Percentiles rank a stretch among this genome's conserved stretches.
Evolutionary conservation across 345 rosid genomes (phyloP).

Genomic region (Lagerstroemia speciosa): DNA sequence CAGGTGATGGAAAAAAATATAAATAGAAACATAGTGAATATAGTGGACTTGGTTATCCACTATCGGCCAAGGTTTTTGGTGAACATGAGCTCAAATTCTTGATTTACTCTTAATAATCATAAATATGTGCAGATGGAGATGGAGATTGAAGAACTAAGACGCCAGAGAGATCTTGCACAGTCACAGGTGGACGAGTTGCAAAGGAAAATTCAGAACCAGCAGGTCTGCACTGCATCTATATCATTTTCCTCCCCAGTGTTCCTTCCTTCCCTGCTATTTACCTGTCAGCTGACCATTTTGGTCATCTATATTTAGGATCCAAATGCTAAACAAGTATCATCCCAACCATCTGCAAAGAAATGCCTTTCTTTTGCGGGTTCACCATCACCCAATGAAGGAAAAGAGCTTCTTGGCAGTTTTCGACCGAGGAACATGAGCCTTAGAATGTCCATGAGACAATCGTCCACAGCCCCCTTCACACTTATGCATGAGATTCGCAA

Average conservation of each 20-base stretch:
- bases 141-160: constrained; percentile 81
- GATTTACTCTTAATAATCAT: neutral
- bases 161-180: constrained; percentile 85
- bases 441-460: constrained; percentile 88
- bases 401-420: constrained; percentile 37
- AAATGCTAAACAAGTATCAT: constrained; percentile 42
- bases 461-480: constrained; percentile 90
- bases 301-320: constrained; percentile 24
- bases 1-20: constrained; percentile 32
- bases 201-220: constrained; percentile 56
- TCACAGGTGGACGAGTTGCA: constrained; percentile 74
- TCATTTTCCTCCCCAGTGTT: too few species aligned
- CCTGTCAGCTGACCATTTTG: too few species aligned
- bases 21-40: too few species aligned
- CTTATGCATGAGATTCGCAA: constrained; percentile 98
- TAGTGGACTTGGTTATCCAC: neutral
- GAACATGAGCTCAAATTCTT: too few species aligned
- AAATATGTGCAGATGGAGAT: constrained; percentile 64
- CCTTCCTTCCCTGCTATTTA: too few species aligned
- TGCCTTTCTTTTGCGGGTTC: constrained; percentile 81
- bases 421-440: constrained; percentile 49
- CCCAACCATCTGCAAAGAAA: constrained; percentile 56
- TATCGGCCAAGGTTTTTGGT: neutral
- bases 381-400: constrained; percentile 45
- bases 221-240: constrained; percentile 15